Percentiles rank a stretch among this genome's conserved stretches.
Evolutionary conservation across 192 early-diverging fungal species (phyloP).

Genomic region (Allomyces macrogynus): DNA sequence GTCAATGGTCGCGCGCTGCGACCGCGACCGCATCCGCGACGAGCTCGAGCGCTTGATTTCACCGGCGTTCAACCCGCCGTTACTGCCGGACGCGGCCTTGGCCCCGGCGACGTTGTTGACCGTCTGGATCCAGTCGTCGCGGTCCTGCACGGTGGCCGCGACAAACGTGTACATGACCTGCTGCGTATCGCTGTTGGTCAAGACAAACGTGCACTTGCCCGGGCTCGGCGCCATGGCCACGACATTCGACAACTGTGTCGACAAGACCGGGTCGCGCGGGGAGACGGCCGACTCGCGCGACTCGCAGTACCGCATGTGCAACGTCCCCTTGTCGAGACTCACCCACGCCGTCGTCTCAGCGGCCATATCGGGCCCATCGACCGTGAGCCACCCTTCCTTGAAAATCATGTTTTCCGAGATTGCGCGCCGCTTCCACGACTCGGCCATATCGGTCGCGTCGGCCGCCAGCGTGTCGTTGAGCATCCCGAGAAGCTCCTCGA

Average conservation of each 20-base stretch:
- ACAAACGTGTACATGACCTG: constrained; percentile 2
- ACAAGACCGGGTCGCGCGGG: background rate
- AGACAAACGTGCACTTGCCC: background rate
- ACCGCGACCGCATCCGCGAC: background rate
- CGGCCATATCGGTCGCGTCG: background rate
- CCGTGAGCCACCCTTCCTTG: background rate
- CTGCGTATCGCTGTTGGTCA: background rate
- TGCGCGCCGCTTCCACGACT: background rate
- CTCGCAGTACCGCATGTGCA: background rate
- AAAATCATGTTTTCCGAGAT: background rate
- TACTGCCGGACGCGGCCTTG: background rate
- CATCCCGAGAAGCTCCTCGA: background rate
- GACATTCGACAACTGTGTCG: background rate
- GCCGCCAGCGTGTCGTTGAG: background rate
- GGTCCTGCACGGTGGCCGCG: constrained; percentile 6
- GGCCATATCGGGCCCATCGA: background rate
- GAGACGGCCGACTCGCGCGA: background rate
- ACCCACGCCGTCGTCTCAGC: background rate
- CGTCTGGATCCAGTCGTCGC: constrained; percentile 14
- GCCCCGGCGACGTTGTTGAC: constrained; percentile 6
- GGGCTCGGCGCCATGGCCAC: background rate
- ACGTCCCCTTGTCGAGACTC: background rate
- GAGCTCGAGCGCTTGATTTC: background rate
- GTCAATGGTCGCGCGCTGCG: constrained; percentile 6
- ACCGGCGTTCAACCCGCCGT: constrained; percentile 1